These are phyloP conservation scores for Lachnellula suecica DNA, from an alignment of 2,329 filamentous ascomycete species.

Conservation along the genomic window DNA sequence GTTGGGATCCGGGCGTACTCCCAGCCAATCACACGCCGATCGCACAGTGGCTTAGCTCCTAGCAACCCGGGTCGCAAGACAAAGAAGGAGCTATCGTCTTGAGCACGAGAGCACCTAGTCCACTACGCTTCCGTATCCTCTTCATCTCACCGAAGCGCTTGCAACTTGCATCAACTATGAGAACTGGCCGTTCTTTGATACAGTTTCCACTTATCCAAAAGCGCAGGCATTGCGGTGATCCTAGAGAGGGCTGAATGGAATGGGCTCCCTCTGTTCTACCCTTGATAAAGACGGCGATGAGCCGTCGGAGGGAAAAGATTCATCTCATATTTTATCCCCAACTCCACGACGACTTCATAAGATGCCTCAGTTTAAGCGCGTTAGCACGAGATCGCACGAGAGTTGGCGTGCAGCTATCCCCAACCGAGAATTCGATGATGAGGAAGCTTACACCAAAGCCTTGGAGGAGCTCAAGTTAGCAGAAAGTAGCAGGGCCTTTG, in stretches of 20 bases:
- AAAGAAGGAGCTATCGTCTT: not conserved
- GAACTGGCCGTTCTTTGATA: not conserved
- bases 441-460: slow-evolving; percentile 22
- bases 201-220: not conserved
- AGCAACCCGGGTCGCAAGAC: not conserved
- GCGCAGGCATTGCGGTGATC: slow-evolving; percentile 11
- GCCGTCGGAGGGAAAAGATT: slow-evolving; percentile 21
- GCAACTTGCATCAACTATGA: slow-evolving; percentile 7
- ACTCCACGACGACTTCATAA: slow-evolving; percentile 24
- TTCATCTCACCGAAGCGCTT: not conserved
- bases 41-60: slow-evolving; percentile 3
- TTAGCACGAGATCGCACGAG: slow-evolving; percentile 12
- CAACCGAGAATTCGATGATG: slow-evolving; percentile 17
- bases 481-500: slow-evolving; percentile 30
- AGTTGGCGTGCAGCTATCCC: slow-evolving; percentile 14
- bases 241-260: slow-evolving; percentile 20
- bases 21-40: slow-evolving; percentile 5
- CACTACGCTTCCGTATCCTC: not conserved
- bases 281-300: slow-evolving; percentile 31
- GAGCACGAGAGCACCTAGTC: slow-evolving; percentile 4
- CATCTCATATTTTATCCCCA: slow-evolving; percentile 14
- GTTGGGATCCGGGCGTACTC: too few relatives aligned
- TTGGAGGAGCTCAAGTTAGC: slow-evolving; percentile 20
- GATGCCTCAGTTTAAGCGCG: slow-evolving; percentile 21
- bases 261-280: slow-evolving; percentile 29